Evolutionary conservation across 176 grass and related monocot species (phyloP).

Genomic region (Elymus sibiricus): DNA sequence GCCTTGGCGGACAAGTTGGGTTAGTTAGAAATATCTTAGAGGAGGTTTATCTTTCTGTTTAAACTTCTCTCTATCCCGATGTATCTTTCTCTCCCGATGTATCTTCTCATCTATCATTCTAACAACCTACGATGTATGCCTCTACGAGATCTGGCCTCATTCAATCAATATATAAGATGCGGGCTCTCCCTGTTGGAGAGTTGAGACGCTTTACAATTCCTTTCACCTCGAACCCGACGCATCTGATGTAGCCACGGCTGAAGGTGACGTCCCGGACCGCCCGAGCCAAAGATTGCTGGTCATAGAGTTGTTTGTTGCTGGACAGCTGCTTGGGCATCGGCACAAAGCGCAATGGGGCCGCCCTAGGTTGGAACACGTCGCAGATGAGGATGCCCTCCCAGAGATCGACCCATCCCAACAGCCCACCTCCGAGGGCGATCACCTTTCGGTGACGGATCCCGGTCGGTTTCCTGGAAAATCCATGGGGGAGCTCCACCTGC

Average conservation of each 20-base stretch:
- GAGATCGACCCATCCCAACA: not conserved
- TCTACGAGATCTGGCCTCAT: too few relatives aligned
- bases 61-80: too few relatives aligned
- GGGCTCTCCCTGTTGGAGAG: too few relatives aligned
- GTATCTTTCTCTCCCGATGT: too few relatives aligned
- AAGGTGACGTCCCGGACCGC: not conserved
- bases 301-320: not conserved
- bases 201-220: too few relatives aligned
- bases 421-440: not conserved
- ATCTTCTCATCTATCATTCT: too few relatives aligned
- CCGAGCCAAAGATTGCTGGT: not conserved
- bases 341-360: not conserved
- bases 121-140: too few relatives aligned
- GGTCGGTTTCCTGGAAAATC: not conserved
- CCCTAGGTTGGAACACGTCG: not conserved
- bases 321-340: not conserved
- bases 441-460: not conserved
- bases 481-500: not conserved
- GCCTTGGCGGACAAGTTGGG: too few relatives aligned
- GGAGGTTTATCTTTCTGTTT: too few relatives aligned
- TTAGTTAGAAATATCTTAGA: too few relatives aligned
- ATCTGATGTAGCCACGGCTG: not conserved
- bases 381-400: not conserved
- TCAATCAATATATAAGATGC: too few relatives aligned
- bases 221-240: not conserved